Base-by-base conservation (phyloP, 208 protist genomes). In the Porcisia deanei region DNA sequence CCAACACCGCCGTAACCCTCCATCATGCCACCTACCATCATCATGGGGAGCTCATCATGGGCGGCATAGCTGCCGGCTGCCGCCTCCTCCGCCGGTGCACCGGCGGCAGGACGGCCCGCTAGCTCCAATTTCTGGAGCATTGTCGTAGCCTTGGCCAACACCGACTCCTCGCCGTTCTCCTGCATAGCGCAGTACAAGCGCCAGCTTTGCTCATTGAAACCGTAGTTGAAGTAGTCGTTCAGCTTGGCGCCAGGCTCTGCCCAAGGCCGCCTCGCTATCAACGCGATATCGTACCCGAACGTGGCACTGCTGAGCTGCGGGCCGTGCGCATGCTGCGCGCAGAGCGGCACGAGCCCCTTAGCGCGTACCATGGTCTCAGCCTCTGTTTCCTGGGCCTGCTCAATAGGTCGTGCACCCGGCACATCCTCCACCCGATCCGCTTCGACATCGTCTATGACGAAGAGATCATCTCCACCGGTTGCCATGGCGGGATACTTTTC, bases 161-260 rank as follows among this genome's bases (percentile, higher is more conserved):
- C 84, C 8, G 93, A 91, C 16, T 61, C 80, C 53, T 92, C 83
- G 30, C 93, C 91, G 30, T 88, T 77, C 8, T 71, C 64, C 83
- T 97, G 93, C 88, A 94, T 88, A 6, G 83, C 83, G 60, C 93
- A 95, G 84, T 97, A 96, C 60, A 93, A 63, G 25, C 92, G 77
- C 94, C 94, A 97, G 67, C 88, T 97, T 30, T 74, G 81, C 73
- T 96, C 91, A 68, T 96, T 92, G 76, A 97, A 97, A 37, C 94
- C 94, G 78, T 96, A 97, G 85, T 97, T 97, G 80, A 97, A 97
- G 88, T 96, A 97, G 66, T 97, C 94, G 73, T 71, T 88, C 41
- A 86, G 58, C 79, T 95, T 95, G n/a, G 85, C 93, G 0, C 77
- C 90, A 2, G 93, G 93, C 54, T 92, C 85, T 14, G 84, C 79